Evolutionary conservation across 441 rosid genomes (phyloP), one percentile per base, ranked within the genome.

Genomic region (Croton laevigatus): DNA sequence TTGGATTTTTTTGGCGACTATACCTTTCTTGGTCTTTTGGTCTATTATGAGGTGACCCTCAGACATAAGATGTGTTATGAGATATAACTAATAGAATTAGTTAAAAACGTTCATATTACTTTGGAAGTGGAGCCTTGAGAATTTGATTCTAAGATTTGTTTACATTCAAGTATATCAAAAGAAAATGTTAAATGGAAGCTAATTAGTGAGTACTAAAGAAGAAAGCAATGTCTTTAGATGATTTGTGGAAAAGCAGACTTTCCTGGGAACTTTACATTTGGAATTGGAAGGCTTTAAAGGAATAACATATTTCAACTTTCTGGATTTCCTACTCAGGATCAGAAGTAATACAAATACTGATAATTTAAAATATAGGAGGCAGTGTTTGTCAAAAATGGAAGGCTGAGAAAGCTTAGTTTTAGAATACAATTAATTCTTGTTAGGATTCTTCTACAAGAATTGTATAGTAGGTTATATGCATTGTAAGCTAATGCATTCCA

Each of bases 401-500:
- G 80, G 75, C 67, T 13, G 68, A 66, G 70, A 64, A 49, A 69
- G 67, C 54, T 57, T 68, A n/a, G 51, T 73, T 62, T 48, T 20
- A 62, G 73, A 71, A 69, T 71, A 46, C 34, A 66, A 63, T 51
- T 57, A 51, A 20, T 36, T 22, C 52, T 77, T 46, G 55, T 64
- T 38, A 48, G 65, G 71, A 69, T 71, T 75, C 44, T 73, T 75
- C 14, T 61, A 70, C 73, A 67, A 45, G 53, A 81, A 77, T 69
- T 58, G 62, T 63, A 70, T 51, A 19, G 44, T 0, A 46, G 73
- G 76, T 62, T 8, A 67, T 45, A 11, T 32, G 65, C 63, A 36
- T 49, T 66, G 46, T 59, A 36, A 34, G 52, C 77, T 66, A 73
- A 73, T 78, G 80, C 78, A 82, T 66, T 49, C 67, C 75, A 73